Evolutionary conservation across 306 rosid species (phyloP).

Genomic region (Arachis stenosperma): DNA sequence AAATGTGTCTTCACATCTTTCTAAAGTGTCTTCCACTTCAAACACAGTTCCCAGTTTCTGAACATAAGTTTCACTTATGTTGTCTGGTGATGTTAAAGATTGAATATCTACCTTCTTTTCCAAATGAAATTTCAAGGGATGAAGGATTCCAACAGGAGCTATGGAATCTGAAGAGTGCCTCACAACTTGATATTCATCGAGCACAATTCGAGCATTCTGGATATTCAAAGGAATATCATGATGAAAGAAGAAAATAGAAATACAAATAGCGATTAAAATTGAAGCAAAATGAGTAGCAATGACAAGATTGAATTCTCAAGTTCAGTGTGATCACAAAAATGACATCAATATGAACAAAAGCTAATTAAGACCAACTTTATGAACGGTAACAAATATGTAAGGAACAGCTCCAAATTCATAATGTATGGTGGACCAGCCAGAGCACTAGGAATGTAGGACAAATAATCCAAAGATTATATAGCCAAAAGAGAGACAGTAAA

Average conservation of each 20-base stretch:
- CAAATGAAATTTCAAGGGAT: slow-evolving; percentile 84
- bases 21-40: slow-evolving; percentile 65
- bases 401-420: slow-evolving; percentile 20
- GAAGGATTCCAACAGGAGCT: slow-evolving; percentile 93
- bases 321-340: slow-evolving; percentile 16
- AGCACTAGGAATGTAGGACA: not conserved
- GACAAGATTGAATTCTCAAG: slow-evolving; percentile 30
- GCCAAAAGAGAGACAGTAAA: slow-evolving; percentile 27
- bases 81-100: slow-evolving; percentile 44
- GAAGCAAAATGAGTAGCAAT: not conserved
- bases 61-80: slow-evolving; percentile 36
- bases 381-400: slow-evolving; percentile 2
- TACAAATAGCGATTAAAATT: slow-evolving; percentile 14
- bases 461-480: slow-evolving; percentile 1
- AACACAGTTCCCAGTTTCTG: slow-evolving; percentile 57
- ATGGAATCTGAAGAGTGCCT: slow-evolving; percentile 88
- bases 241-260: slow-evolving; percentile 32
- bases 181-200: slow-evolving; percentile 77
- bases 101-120: slow-evolving; percentile 61
- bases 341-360: slow-evolving; percentile 27
- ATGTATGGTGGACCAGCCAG: not conserved
- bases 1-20: slow-evolving; percentile 45
- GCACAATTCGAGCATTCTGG: slow-evolving; percentile 82
- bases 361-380: slow-evolving; percentile 8
- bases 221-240: slow-evolving; percentile 33